Conservation (phyloP, 2,329 filamentous ascomycete species). For the Ceratocystis cacaofunesta region DNA sequence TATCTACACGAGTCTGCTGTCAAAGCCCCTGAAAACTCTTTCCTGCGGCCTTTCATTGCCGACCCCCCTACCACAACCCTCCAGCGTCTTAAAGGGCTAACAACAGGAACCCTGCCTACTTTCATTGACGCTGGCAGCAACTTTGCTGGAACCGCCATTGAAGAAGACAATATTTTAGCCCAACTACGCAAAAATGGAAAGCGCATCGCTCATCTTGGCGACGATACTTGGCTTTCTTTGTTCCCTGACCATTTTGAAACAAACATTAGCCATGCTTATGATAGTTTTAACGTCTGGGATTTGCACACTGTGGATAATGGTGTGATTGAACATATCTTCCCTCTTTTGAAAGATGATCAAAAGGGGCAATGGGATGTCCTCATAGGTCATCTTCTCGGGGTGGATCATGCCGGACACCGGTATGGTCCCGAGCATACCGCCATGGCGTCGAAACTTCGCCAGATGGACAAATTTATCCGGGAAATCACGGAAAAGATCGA, state of each 20-base stretch:
- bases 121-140: conserved; percentile 91
- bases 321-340: conserved; percentile 79
- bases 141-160: conserved; percentile 87
- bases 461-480: conserved; percentile 75
- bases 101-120: conserved; percentile 85
- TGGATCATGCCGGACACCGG: conserved; percentile 91
- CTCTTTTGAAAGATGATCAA: conserved; percentile 53
- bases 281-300: conserved; percentile 98
- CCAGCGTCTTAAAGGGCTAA: conserved; percentile 83
- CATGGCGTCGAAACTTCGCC: conserved; percentile 76
- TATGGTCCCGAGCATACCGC: conserved; percentile 87
- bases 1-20: conserved; percentile 72
- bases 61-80: conserved; percentile 90
- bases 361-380: conserved; percentile 77
- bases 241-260: conserved; percentile 89
- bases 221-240: conserved; percentile 89
- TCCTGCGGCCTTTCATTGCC: conserved; percentile 87
- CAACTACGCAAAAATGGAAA: conserved; percentile 50
- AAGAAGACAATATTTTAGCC: conserved; percentile 69
- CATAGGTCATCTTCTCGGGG: conserved; percentile 83
- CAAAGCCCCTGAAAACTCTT: conserved; percentile 62
- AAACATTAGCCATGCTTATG: conserved; percentile 75
- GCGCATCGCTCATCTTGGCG: conserved; percentile 83
- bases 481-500: conserved; percentile 59
- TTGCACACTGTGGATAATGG: conserved; percentile 93